Conservation (phyloP, 495 filamentous ascomycete genomes). For the Aspergillus bridgeri region DNA sequence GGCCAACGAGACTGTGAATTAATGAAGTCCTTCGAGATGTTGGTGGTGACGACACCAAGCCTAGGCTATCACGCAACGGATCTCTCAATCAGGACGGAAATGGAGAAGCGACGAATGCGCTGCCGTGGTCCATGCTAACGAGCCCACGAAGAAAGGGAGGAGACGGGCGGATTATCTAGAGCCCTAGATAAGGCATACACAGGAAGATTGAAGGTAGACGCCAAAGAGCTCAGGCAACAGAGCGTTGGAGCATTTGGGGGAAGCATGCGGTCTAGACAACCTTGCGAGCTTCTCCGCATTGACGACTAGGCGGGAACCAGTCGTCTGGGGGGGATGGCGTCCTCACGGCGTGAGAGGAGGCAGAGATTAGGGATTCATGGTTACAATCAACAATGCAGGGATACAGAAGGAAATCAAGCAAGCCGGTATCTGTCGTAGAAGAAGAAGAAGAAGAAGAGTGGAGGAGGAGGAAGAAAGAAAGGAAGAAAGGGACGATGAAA, state of each 20-base stretch:
- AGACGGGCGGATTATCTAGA: conserved; percentile 4
- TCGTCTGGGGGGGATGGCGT: conserved; percentile 17
- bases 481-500: not conserved
- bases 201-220: conserved; percentile 13
- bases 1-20: conserved; percentile 13
- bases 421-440: no score
- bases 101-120: conserved; percentile 25
- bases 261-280: conserved; percentile 30
- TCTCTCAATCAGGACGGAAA: conserved; percentile 35
- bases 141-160: conserved; percentile 9
- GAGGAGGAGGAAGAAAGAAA: conserved; percentile 24
- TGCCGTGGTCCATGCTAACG: conserved; percentile 43
- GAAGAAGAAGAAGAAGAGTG: conserved; percentile 43
- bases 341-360: conserved; percentile 24
- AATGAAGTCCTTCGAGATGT: conserved; percentile 10
- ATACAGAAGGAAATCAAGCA: conserved; percentile 12
- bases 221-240: conserved; percentile 21
- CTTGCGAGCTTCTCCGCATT: conserved; percentile 47
- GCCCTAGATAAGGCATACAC: conserved; percentile 17
- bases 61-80: conserved; percentile 25
- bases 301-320: conserved; percentile 25
- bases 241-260: conserved; percentile 27
- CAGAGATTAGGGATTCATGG: conserved; percentile 22
- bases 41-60: conserved; percentile 3
- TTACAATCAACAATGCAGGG: conserved; percentile 5